These are phyloP conservation scores for Gnomoniopsis sp. DNA, from an alignment of 2,329 filamentous ascomycete genomes.

Conservation along the genomic window DNA sequence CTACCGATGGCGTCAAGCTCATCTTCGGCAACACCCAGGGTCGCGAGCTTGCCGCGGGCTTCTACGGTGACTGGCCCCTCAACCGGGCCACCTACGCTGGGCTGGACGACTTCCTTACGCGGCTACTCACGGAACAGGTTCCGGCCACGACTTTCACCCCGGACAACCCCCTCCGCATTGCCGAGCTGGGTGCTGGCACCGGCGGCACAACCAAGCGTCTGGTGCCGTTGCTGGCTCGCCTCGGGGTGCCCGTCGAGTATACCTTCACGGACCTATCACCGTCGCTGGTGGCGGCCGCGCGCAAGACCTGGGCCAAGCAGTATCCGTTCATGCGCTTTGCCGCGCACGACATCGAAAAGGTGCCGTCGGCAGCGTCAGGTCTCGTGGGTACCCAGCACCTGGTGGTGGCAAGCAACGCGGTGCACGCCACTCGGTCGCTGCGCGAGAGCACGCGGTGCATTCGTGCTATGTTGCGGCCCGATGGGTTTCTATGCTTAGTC, in stretches of 20 bases:
- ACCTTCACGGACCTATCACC: conserved; percentile 37
- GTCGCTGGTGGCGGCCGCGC: conserved; percentile 28
- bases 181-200: conserved; percentile 5
- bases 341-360: conserved; percentile 27
- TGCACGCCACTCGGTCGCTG: conserved; percentile 31
- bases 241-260: conserved; percentile 31
- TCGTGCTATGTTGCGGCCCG: conserved; percentile 24
- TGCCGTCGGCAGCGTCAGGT: conserved; percentile 12
- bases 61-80: conserved; percentile 6
- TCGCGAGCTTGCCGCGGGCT: not conserved
- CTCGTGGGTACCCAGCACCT: conserved; percentile 26
- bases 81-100: not conserved
- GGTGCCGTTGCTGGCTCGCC: conserved; percentile 24
- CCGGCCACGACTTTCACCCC: conserved; percentile 17
- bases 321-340: conserved; percentile 27
- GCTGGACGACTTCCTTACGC: not conserved
- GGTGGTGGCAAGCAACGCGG: conserved; percentile 30
- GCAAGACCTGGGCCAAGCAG: conserved; percentile 22
- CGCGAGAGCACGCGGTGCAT: conserved; percentile 22
- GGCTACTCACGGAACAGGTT: not conserved
- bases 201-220: too few species aligned
- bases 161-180: not conserved
- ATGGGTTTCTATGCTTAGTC: conserved; percentile 32
- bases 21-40: conserved; percentile 18
- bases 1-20: conserved; percentile 16